Base-by-base conservation (phyloP, 1,139 yeast genomes). In the Geotrichum reessii region DNA sequence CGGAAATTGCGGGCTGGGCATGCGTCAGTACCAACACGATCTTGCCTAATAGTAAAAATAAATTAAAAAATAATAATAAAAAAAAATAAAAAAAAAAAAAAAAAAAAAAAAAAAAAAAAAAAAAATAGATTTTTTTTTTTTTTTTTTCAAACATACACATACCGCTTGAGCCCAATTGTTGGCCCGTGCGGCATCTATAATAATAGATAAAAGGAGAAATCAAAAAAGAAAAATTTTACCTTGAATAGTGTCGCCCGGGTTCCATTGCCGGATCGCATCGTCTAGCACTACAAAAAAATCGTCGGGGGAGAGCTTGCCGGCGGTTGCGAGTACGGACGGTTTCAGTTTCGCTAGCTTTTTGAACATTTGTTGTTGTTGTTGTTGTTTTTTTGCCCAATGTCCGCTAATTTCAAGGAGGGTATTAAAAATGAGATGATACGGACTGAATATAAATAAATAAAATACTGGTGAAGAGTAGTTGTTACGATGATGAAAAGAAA, bases 271-370 rank as follows among this genome's bases (percentile, higher is more conserved):
- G 71, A 87, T 95, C 1, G 95, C 93, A 60, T 85, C 84, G 64
- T 84, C 86, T 58, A 89, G 74, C 55, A 78, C 78, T 51, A 89
- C 82, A 70, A 82, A 86, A 70, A 88, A 86, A 63, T 86, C 90
- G 57, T 81, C 62, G 31, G 61, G 57, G 40, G 52, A 55, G 81
- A 78, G 7, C 80, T 72, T 56, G 74, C 75, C 64, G 9, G 47
- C 24, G 9, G 47, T 17, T 17, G 59, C 14, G 11, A 57, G 44
- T n/a, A 56, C 54, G 8, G 55, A 50, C 9, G 66, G 66, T 56
- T 61, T 51, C 33, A 64, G 52, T 53, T 62, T 63, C 50, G 62
- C 60, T 11, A 63, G 59, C 58, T 33, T 50, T 40, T 51, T 52
- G 14, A 52, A 50, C 59, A 57, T 56, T 12, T 31, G 7, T 4